phyloP scores from a whole-genome alignment of 2,329 filamentous ascomycete species.

The Penicillium sp. region DNA sequence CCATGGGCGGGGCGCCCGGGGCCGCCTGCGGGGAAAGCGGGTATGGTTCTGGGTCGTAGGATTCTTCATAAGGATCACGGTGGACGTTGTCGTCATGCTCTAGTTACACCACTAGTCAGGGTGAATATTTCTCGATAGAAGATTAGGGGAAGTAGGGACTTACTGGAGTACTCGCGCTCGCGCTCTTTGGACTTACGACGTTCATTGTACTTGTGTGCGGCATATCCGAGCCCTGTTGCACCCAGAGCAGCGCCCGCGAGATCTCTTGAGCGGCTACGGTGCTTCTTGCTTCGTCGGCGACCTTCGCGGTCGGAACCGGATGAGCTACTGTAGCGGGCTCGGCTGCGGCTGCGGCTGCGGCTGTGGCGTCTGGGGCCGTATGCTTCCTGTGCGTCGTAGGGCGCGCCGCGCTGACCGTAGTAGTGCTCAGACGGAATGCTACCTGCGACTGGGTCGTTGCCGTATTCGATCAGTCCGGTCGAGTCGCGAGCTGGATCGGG shows the following conservation, averaged over 20 bases:
- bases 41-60: slow-evolving; percentile 41
- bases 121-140: slow-evolving; percentile 8
- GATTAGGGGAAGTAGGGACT: slow-evolving; percentile 26
- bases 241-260: slow-evolving; percentile 57
- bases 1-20: slow-evolving; percentile 31
- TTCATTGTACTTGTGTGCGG: slow-evolving; percentile 58
- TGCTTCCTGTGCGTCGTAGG: slow-evolving; percentile 45
- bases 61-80: slow-evolving; percentile 43
- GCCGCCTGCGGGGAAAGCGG: slow-evolving; percentile 36
- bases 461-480: slow-evolving; percentile 62
- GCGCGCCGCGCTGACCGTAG: slow-evolving; percentile 41
- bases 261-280: slow-evolving; percentile 42
- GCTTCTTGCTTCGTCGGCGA: slow-evolving; percentile 34
- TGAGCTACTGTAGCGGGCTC: slow-evolving; percentile 34
- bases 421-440: slow-evolving; percentile 50
- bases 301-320: slow-evolving; percentile 39
- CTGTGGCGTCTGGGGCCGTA: slow-evolving; percentile 47
- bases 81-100: slow-evolving; percentile 32
- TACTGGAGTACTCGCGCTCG: slow-evolving; percentile 52
- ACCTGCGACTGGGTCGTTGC: slow-evolving; percentile 60
- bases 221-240: slow-evolving; percentile 57
- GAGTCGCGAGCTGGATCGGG: slow-evolving; percentile 43
- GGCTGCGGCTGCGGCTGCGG: slow-evolving; percentile 41
- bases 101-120: slow-evolving; percentile 15
- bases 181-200: slow-evolving; percentile 53